Conservation (phyloP, 805 yeast genomes). For the Lachancea nothofagi region DNA sequence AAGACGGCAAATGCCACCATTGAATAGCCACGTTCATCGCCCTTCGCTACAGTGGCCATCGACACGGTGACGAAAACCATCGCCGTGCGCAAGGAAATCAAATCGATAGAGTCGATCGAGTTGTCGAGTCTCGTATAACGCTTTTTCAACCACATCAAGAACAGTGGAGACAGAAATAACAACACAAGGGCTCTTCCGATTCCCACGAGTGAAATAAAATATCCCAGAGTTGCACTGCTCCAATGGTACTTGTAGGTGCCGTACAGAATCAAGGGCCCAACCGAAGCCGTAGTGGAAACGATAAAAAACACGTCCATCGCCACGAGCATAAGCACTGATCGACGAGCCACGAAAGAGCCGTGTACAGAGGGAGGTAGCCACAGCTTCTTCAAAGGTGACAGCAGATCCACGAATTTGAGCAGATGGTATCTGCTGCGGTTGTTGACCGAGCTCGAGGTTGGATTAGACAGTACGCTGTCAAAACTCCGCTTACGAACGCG, state of each 20-base stretch:
- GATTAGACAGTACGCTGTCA: conserved; percentile 24
- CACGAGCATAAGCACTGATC: conserved; percentile 46
- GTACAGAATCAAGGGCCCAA: conserved; percentile 44
- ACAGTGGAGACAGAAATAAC: conserved; percentile 47
- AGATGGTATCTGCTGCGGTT: conserved; percentile 14
- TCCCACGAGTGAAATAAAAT: conserved; percentile 48
- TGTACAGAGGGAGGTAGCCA: conserved; percentile 38
- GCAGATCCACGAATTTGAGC: conserved; percentile 22
- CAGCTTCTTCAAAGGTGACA: conserved; percentile 48
- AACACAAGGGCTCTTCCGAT: conserved; percentile 44
- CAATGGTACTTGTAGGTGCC: conserved; percentile 50
- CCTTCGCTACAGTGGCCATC: conserved; percentile 30
- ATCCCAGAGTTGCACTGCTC: conserved; percentile 50
- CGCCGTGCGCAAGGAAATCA: conserved; percentile 33
- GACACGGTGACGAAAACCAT: conserved; percentile 37
- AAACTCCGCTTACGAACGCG: conserved; percentile 29
- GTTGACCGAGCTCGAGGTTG: conserved; percentile 16
- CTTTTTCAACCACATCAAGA: conserved; percentile 35
- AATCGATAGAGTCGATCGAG: conserved; percentile 52
- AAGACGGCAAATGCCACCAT: conserved; percentile 33
- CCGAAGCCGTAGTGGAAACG: conserved; percentile 37
- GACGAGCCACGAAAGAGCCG: conserved; percentile 36
- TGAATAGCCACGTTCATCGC: conserved; percentile 16
- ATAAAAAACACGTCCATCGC: conserved; percentile 41
- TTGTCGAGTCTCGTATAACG: conserved; percentile 33